Conservation (phyloP, 345 rosid genomes). For the Mangifera indica region DNA sequence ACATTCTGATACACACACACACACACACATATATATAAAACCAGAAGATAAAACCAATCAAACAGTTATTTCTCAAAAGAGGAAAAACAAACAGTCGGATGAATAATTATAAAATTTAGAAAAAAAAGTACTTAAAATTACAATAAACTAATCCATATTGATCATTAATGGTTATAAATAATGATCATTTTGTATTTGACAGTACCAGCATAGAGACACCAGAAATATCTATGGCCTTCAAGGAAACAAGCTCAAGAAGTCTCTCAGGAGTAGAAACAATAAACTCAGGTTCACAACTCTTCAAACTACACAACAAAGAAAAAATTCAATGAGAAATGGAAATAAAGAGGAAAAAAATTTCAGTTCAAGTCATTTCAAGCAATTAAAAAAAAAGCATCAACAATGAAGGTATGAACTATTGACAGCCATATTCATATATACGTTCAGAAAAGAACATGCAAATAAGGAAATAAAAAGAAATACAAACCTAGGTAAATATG, state of each 20-base stretch:
- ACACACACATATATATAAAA: too few relatives aligned
- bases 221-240: constrained; percentile 71
- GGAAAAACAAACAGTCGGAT: too few relatives aligned
- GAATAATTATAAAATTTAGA: not conserved
- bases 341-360: not conserved
- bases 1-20: not conserved
- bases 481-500: not conserved
- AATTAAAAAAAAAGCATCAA: not conserved
- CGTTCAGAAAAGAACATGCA: not conserved
- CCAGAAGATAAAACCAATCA: not conserved
- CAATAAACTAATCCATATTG: not conserved
- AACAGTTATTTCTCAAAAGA: not conserved
- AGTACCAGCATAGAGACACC: constrained; percentile 76
- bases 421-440: not conserved
- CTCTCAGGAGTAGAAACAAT: constrained; percentile 85
- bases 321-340: not conserved
- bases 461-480: not conserved
- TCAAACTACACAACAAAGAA: constrained; percentile 45
- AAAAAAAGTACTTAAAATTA: not conserved
- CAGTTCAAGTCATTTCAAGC: constrained; percentile 8
- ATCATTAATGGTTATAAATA: too few relatives aligned
- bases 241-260: constrained; percentile 71
- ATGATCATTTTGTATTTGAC: not conserved
- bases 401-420: not conserved
- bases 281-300: constrained; percentile 87